Conservation (phyloP, 192 early-diverging fungal species). For the Spizellomyces sp. region DNA sequence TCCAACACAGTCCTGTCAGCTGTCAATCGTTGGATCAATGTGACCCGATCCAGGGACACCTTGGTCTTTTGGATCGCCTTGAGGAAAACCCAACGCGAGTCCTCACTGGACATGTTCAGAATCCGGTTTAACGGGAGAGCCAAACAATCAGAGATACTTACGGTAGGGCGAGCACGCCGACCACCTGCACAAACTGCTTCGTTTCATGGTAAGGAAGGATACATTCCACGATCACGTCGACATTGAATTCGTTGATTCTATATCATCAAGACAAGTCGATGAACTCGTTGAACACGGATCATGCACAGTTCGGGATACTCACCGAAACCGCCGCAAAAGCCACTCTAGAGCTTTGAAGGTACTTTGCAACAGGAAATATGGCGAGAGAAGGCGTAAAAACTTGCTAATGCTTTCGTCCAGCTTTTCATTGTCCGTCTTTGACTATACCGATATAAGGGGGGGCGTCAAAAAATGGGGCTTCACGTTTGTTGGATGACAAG, state of each 20-base stretch:
- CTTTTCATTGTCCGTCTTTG: conserved; percentile 75
- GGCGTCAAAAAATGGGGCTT: background rate
- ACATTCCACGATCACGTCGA: conserved; percentile 72
- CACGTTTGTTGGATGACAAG: background rate
- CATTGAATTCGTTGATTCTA: conserved; percentile 82
- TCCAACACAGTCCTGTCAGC: conserved; percentile 73
- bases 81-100: conserved; percentile 63
- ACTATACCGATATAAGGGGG: conserved; percentile 45
- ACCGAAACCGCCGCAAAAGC: conserved; percentile 77
- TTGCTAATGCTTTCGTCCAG: conserved; percentile 74
- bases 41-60: conserved; percentile 66
- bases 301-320: conserved; percentile 11
- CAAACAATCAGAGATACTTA: conserved; percentile 27
- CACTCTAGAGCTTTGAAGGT: conserved; percentile 90
- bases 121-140: conserved; percentile 2
- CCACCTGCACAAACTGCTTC: conserved; percentile 80
- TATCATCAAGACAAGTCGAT: background rate
- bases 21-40: conserved; percentile 69
- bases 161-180: conserved; percentile 70
- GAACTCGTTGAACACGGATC: background rate
- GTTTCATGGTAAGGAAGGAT: conserved; percentile 96
- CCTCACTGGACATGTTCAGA: no score
- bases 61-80: conserved; percentile 53
- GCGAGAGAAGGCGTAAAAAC: conserved; percentile 80
- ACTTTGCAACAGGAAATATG: conserved; percentile 82